These are phyloP conservation scores for Penicillium paxilli DNA, from an alignment of 495 filamentous ascomycete species.

Conservation along the genomic window DNA sequence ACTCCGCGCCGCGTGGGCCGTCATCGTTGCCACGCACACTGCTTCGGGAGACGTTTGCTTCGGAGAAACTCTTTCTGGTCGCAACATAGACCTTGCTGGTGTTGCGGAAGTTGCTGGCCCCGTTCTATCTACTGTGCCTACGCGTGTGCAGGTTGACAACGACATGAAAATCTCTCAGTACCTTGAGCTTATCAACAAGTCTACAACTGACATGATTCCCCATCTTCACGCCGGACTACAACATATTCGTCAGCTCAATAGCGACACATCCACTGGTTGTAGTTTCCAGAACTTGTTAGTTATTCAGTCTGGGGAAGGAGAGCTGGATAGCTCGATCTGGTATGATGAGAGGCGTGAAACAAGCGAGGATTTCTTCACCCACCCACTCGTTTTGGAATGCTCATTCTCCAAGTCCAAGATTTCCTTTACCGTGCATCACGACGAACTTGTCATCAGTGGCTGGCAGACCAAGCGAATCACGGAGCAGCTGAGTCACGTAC, in stretches of 20 bases:
- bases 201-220: slow-evolving; percentile 49
- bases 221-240: slow-evolving; percentile 49
- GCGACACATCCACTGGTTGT: slow-evolving; percentile 49
- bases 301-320: slow-evolving; percentile 45
- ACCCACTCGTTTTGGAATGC: slow-evolving; percentile 51
- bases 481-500: slow-evolving; percentile 35
- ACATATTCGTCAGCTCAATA: slow-evolving; percentile 38
- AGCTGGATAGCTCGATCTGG: slow-evolving; percentile 35
- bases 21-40: slow-evolving; percentile 47
- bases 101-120: slow-evolving; percentile 54
- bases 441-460: slow-evolving; percentile 36
- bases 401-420: slow-evolving; percentile 31
- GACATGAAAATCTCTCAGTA: slow-evolving; percentile 36
- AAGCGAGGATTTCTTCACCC: slow-evolving; percentile 48
- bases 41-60: slow-evolving; percentile 52
- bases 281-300: slow-evolving; percentile 64
- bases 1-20: slow-evolving; percentile 55
- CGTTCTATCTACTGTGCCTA: slow-evolving; percentile 53
- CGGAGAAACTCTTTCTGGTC: slow-evolving; percentile 55
- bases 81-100: slow-evolving; percentile 50
- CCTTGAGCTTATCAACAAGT: slow-evolving; percentile 42
- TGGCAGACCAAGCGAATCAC: slow-evolving; percentile 36
- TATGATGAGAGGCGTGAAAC: slow-evolving; percentile 46
- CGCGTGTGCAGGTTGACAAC: slow-evolving; percentile 42
- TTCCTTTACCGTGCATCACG: slow-evolving; percentile 34